These are phyloP conservation scores for Phytophthora chlamydospora DNA, from an alignment of 352 stramenopile species.

Conservation along the genomic window DNA sequence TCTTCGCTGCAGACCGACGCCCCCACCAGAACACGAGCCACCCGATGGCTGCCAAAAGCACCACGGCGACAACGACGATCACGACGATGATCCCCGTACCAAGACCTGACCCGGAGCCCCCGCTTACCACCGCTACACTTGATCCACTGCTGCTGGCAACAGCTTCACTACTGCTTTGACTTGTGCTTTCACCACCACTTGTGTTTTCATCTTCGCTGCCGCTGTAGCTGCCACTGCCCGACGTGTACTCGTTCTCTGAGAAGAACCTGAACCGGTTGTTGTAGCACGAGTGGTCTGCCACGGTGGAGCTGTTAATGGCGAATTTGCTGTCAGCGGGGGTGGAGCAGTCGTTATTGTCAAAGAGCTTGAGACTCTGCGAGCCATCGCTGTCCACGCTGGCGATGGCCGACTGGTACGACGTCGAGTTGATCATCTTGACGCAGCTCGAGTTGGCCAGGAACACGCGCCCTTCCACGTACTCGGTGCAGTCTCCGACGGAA, in stretches of 20 bases:
- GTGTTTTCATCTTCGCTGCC: not conserved
- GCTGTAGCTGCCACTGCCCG: constrained; percentile 8
- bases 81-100: constrained; percentile 2
- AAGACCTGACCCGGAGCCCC: constrained; percentile 2
- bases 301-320: constrained; percentile 1
- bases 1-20: constrained; percentile 1
- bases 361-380: constrained; percentile 6
- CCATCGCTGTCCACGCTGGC: constrained; percentile 1
- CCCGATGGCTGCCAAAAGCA: not conserved
- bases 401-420: constrained; percentile 21
- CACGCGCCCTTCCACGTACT: constrained; percentile 11
- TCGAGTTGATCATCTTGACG: constrained; percentile 25
- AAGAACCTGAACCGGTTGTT: constrained; percentile 16
- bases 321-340: constrained; percentile 1
- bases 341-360: constrained; percentile 1
- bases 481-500: not conserved
- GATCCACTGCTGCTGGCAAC: not conserved
- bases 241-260: constrained; percentile 19
- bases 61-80: constrained; percentile 3
- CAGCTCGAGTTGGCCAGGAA: constrained; percentile 15
- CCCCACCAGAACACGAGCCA: not conserved
- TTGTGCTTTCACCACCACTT: not conserved
- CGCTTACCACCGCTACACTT: not conserved
- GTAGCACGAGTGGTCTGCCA: constrained; percentile 16
- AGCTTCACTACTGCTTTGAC: not conserved